These are phyloP conservation scores for Boletus reticuloceps DNA, from an alignment of 768 basidiomycete genomes.

Conservation along the genomic window DNA sequence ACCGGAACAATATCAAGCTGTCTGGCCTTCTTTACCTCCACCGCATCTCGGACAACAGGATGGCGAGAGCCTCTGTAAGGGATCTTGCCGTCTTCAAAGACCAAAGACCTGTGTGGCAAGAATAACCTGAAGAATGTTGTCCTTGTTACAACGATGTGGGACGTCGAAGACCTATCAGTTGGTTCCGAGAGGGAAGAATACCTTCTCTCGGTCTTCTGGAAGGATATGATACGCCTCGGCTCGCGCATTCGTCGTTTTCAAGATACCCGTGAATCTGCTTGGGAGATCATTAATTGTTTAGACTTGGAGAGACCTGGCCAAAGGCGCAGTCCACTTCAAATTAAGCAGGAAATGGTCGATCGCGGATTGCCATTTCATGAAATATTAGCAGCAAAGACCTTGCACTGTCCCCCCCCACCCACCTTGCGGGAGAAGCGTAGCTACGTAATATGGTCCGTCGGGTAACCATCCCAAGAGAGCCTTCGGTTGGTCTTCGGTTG, in stretches of 20 bases:
- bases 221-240: too few relatives aligned
- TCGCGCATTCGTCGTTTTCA: too few relatives aligned
- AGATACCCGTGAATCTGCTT: too few relatives aligned
- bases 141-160: conserved; percentile 19
- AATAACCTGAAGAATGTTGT: conserved; percentile 10
- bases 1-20: too few relatives aligned
- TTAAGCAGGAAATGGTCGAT: conserved; percentile 23
- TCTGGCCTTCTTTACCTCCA: too few relatives aligned
- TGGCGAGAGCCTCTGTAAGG: conserved; percentile 8
- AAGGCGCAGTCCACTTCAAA: conserved; percentile 6
- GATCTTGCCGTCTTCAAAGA: too few relatives aligned
- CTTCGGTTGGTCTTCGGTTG: too few relatives aligned
- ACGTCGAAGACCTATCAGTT: too few relatives aligned
- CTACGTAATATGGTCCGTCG: neutral
- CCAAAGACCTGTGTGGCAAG: conserved; percentile 4
- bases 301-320: neutral
- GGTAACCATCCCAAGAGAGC: too few relatives aligned
- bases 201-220: too few relatives aligned
- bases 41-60: too few relatives aligned
- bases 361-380: conserved; percentile 1
- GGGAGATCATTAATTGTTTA: conserved; percentile 1
- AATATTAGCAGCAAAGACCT: conserved; percentile 16
- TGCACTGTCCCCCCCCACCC: neutral
- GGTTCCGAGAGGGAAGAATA: too few relatives aligned
- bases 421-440: neutral